Evolutionary conservation across 352 stramenopile genomes (phyloP).

Genomic region (Phytophthora foliorum): DNA sequence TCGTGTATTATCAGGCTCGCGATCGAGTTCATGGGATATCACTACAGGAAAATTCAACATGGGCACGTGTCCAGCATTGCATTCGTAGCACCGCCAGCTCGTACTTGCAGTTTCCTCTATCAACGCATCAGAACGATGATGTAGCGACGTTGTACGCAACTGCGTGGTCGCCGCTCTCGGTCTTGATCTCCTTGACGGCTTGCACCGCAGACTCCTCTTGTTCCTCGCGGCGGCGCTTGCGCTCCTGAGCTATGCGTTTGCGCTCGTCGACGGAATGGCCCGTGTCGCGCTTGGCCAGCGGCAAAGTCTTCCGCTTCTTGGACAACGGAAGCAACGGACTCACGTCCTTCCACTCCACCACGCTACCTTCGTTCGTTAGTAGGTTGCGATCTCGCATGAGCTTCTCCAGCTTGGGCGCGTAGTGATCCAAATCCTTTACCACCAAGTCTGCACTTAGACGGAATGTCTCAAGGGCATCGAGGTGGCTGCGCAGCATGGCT

Average conservation of each 20-base stretch:
- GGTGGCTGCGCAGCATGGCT: slow-evolving; percentile 76
- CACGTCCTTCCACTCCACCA: slow-evolving; percentile 63
- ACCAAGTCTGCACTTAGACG: slow-evolving; percentile 49
- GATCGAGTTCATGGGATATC: slow-evolving; percentile 9
- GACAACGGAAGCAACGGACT: slow-evolving; percentile 60
- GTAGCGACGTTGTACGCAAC: slow-evolving; percentile 17
- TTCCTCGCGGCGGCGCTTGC: slow-evolving; percentile 71
- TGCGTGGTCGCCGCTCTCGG: slow-evolving; percentile 14
- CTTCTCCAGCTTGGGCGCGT: slow-evolving; percentile 76
- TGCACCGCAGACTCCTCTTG: slow-evolving; percentile 23
- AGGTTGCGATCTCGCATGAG: slow-evolving; percentile 75
- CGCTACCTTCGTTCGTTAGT: slow-evolving; percentile 33
- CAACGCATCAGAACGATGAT: slow-evolving; percentile 27
- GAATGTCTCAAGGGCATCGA: slow-evolving; percentile 70
- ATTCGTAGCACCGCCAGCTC: not conserved
- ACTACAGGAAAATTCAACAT: slow-evolving; percentile 11
- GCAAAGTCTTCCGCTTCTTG: slow-evolving; percentile 67
- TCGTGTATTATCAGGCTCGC: slow-evolving; percentile 10
- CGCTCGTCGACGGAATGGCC: slow-evolving; percentile 85
- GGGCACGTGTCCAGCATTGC: not conserved
- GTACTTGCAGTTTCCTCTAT: slow-evolving; percentile 7
- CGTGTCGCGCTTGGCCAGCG: slow-evolving; percentile 74
- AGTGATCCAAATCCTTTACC: slow-evolving; percentile 80
- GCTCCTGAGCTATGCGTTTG: slow-evolving; percentile 76
- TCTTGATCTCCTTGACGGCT: slow-evolving; percentile 24